Conservation (phyloP, 1,284 basidiomycete species). For the Ceratobasidium sp. region DNA sequence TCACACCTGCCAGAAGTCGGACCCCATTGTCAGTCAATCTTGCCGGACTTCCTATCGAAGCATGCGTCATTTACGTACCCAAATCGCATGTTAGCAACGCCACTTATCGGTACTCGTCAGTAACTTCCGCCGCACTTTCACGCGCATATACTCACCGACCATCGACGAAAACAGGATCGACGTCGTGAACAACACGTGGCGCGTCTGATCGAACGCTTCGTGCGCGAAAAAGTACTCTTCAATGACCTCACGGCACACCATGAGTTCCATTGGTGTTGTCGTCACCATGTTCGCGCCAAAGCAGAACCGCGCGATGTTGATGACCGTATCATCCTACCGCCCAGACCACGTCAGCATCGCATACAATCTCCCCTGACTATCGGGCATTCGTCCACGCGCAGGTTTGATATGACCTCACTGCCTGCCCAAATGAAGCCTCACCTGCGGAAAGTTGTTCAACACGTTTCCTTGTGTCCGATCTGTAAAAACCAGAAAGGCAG, state of each 20-base stretch:
- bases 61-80: slow-evolving; percentile 54
- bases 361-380: neutral
- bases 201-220: slow-evolving; percentile 76
- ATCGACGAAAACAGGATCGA: slow-evolving; percentile 84
- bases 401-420: slow-evolving; percentile 38
- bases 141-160: slow-evolving; percentile 63
- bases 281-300: slow-evolving; percentile 99
- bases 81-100: slow-evolving; percentile 94
- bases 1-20: slow-evolving; percentile 57
- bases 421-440: slow-evolving; percentile 49
- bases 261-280: slow-evolving; percentile 90
- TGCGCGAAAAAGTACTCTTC: slow-evolving; percentile 93
- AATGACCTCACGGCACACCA: slow-evolving; percentile 94
- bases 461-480: slow-evolving; percentile 94
- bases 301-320: slow-evolving; percentile 93
- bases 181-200: slow-evolving; percentile 92
- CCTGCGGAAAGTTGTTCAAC: slow-evolving; percentile 87
- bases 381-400: slow-evolving; percentile 7
- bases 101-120: slow-evolving; percentile 59
- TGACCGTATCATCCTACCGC: slow-evolving; percentile 74
- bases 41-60: no score
- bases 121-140: neutral
- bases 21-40: neutral
- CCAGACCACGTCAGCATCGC: slow-evolving; percentile 10
- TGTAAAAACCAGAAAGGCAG: slow-evolving; percentile 92